Percentiles rank a stretch among this genome's conserved stretches.
Evolutionary conservation across 73 alveolate species (phyloP).

Genomic region (Paramecium bursaria): DNA sequence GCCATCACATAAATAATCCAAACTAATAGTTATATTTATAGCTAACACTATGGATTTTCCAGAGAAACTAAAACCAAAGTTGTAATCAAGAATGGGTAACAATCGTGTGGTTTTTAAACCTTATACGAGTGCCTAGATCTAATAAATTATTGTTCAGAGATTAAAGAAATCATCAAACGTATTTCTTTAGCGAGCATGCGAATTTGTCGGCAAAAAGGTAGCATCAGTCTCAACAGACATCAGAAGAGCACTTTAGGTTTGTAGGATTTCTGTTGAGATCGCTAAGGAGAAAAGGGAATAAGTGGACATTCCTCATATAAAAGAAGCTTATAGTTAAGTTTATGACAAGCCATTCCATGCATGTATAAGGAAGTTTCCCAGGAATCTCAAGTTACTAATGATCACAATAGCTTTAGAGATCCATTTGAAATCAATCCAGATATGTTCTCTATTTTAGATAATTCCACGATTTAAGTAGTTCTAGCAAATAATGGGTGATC

Average conservation of each 20-base stretch:
- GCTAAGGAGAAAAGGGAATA: conserved; percentile 66
- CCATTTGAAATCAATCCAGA: conserved; percentile 12
- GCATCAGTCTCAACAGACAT: conserved; percentile 92
- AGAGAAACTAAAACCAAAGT: conserved; percentile 84
- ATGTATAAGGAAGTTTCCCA: conserved; percentile 2
- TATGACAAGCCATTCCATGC: conserved; percentile 38
- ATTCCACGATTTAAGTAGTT: neutral
- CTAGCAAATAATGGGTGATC: neutral
- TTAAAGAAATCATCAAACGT: conserved; percentile 75
- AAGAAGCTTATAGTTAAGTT: conserved; percentile 54
- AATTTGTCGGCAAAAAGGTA: conserved; percentile 83
- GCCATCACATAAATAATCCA: conserved; percentile 87
- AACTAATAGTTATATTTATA: conserved; percentile 85
- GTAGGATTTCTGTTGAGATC: conserved; percentile 89
- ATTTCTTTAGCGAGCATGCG: conserved; percentile 76
- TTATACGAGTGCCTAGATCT: conserved; percentile 84
- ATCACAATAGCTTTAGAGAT: conserved; percentile 60
- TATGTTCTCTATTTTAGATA: conserved; percentile 13
- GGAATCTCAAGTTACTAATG: conserved; percentile 10
- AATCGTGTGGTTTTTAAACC: conserved; percentile 92
- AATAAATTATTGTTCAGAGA: conserved; percentile 81
- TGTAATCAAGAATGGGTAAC: conserved; percentile 92
- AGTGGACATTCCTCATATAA: conserved; percentile 54
- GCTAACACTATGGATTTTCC: conserved; percentile 98
- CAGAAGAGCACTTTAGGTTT: conserved; percentile 86